Conservation (phyloP, 2,329 filamentous ascomycete species). For the Neofusicoccum kwambonambiense region DNA sequence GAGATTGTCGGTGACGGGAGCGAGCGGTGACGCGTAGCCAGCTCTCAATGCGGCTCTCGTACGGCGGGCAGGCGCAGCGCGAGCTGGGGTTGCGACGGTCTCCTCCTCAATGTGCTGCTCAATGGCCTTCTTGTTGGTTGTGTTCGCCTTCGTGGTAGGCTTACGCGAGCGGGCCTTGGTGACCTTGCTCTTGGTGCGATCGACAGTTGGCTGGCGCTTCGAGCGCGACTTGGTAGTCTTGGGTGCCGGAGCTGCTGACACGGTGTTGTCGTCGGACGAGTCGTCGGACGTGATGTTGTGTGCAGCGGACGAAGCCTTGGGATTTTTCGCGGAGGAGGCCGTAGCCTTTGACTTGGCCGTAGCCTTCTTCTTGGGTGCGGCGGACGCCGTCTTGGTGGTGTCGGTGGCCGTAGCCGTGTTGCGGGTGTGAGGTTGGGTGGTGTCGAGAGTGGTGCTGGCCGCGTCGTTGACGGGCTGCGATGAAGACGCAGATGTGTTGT, state of each 20-base stretch:
- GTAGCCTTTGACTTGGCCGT: neutral
- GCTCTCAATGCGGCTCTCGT: neutral
- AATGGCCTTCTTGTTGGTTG: neutral
- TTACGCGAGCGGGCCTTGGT: constrained; percentile 7
- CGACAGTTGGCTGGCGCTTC: neutral
- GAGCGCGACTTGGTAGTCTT: neutral
- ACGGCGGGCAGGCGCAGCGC: neutral
- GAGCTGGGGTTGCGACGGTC: neutral
- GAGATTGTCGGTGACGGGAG: neutral
- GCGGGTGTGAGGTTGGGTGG: neutral
- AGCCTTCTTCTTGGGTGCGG: neutral
- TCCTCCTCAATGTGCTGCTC: neutral
- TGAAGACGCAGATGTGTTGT: neutral
- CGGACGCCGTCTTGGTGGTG: neutral
- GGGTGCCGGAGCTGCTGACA: neutral
- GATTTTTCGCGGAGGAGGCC: neutral
- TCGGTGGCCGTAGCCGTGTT: neutral
- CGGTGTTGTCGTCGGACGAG: neutral
- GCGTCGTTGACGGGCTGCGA: neutral
- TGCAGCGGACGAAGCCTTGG: neutral
- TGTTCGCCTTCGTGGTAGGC: neutral
- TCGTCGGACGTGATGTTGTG: neutral
- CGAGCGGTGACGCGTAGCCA: neutral
- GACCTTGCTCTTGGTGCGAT: constrained; percentile 8
- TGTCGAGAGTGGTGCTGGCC: neutral